Evolutionary conservation across 345 rosid genomes (phyloP), one percentile per base, ranked within the genome.

Genomic region (Ceriops decandra): DNA sequence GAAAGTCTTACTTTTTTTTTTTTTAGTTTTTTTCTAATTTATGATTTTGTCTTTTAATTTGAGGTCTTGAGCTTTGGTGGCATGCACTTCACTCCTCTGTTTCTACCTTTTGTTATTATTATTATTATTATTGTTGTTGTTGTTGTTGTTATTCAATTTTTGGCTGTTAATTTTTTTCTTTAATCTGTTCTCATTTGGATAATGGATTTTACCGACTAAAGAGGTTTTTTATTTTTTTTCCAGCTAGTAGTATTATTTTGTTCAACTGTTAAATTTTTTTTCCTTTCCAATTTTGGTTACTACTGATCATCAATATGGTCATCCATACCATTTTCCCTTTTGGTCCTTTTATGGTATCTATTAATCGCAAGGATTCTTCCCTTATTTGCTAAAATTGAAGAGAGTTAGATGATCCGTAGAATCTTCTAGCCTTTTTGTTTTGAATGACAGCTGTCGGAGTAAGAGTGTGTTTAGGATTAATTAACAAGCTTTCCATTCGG

Each of bases 331-430:
- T 42, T 11, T 42, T 13, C 5, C 19, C 3, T 42, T 42, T 42
- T 42, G 49, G 49, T 2, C 49, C 2, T 42, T 42, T 11, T 42
- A 13, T 42, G 49, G 49, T 15, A 42, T 15, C 17, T 42, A 42
- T 42, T 13, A 31, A 51, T 33, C 6, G n/a, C 24, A 42, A 52
- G 73, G 7, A 38, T 67, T 28, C n/a, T 36, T 60, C 31, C 62
- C 54, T 63, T 62, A 33, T 19, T 62, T 52, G 62, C 24, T 52
- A 38, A 67, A 56, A 26, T 68, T 35, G 62, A 21, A 11, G 32
- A 63, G 77, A 83, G 63, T 65, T 46, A 19, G 62, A 57, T 53
- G 24, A 53, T 38, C 67, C 52, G 20, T 68, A 52, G 65, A 21
- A n/a, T 81, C 58, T 54, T 72, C 68, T 65, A 38, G 19, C 46